phyloP scores from a whole-genome alignment of 2,329 filamentous ascomycete species.

The Kalmusia sp. region DNA sequence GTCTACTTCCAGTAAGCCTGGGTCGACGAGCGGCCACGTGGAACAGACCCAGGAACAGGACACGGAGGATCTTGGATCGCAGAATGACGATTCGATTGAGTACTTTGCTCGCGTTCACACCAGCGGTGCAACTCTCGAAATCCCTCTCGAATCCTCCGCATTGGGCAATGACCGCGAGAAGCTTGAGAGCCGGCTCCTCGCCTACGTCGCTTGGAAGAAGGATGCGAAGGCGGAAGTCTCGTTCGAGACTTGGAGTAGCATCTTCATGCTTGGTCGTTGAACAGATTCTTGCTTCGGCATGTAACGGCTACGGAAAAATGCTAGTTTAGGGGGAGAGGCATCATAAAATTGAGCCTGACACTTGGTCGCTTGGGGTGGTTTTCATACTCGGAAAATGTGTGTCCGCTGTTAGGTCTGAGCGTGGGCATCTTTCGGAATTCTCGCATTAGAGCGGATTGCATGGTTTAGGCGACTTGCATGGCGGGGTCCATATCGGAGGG shows the following conservation, averaged over 20 bases:
- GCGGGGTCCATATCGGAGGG: no score
- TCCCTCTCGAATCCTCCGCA: neutral
- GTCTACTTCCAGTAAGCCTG: neutral
- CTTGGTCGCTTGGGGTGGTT: no score
- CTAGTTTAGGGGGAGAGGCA: no score
- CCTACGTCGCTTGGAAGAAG: conserved; percentile 3
- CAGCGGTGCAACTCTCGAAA: neutral
- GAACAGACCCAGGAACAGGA: neutral
- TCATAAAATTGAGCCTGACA: no score
- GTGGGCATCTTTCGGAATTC: no score
- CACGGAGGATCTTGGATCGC: no score
- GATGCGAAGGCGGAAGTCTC: neutral
- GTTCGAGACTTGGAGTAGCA: conserved; percentile 4
- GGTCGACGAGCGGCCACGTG: neutral
- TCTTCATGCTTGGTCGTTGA: neutral
- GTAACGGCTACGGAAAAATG: no score
- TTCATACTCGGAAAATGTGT: no score
- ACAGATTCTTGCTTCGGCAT: no score
- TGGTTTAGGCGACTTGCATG: no score
- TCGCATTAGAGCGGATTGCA: no score
- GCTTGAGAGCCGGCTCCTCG: neutral
- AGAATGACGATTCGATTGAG: neutral
- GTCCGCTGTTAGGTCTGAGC: no score
- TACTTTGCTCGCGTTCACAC: conserved; percentile 2
- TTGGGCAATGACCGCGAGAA: neutral